Base-by-base conservation (phyloP, 2,329 filamentous ascomycete species). In the Teratosphaeria nubilosa region DNA sequence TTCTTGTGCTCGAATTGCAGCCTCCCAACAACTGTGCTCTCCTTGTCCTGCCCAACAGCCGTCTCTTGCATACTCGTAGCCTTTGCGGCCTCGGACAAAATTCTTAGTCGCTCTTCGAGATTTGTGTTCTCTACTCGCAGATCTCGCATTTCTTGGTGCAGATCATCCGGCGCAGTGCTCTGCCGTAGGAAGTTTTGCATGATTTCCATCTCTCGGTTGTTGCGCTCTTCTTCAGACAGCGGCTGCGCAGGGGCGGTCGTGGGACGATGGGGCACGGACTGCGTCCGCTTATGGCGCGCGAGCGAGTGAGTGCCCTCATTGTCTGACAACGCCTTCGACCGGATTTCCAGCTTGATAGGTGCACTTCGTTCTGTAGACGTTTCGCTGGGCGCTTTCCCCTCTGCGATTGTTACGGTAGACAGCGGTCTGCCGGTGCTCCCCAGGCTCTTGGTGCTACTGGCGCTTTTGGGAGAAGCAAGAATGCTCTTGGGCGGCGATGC, bases 101-200 rank as follows among this genome's bases (percentile, higher is more conserved):
- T 52, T 41, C 59, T 54, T 41, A 68, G 67, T 55, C 63, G 62
- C 27, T 55, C 30, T 52, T 65, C 58, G 20, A 68, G 51, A 30
- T 61, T 63, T 14, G 30, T 51, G 34, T 66, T 58, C 57, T 69
- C 64, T 24, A 61, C 54, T 53, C 66, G 64, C 53, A 70, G 59
- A 20, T 67, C 62, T 34, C 57, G 57, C 52, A 66, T 64, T 56
- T 66, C 65, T 16, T 60, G 58, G 51, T 60, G 55, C 61, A 68
- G 55, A 11, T 57, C 60, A 53, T 69, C 67, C 22, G 63, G 59
- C 41, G 59, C 61, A 30, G 63, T 64, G 50, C 58, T 64, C 52
- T 68, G 65, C 6, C 66, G 65, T 48, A 69, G 55, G 55, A 69
- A 59, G 55, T 60, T 65, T 56, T 67, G 65, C 61, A 68, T 63